Evolutionary conservation across 441 rosid genomes (phyloP).

Genomic region (Arabidopsis lyrata): DNA sequence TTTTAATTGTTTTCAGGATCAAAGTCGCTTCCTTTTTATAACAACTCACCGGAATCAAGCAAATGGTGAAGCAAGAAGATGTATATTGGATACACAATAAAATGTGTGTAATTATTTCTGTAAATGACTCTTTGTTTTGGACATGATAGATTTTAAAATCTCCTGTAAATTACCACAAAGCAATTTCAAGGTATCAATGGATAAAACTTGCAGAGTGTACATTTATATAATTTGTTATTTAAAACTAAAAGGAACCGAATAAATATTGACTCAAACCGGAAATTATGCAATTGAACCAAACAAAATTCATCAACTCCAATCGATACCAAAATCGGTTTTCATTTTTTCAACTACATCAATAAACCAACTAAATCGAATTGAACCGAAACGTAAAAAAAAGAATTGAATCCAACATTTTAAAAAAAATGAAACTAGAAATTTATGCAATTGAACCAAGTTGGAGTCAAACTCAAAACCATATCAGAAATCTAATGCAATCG

Average conservation of each 20-base stretch:
- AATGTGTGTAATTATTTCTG: conserved; percentile 11
- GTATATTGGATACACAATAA: conserved; percentile 17
- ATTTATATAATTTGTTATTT: no score
- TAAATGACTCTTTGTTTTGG: conserved; percentile 14
- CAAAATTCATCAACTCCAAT: no score
- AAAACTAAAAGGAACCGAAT: no score
- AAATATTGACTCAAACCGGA: no score
- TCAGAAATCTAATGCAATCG: background rate
- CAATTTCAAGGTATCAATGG: background rate
- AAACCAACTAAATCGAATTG: no score
- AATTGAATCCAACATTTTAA: no score
- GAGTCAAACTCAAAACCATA: background rate
- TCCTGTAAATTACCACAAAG: conserved; percentile 6
- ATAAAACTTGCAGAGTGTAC: no score
- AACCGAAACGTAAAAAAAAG: no score
- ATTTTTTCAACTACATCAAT: no score
- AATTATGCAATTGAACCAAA: no score
- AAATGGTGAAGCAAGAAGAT: conserved; percentile 19
- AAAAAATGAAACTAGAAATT: background rate
- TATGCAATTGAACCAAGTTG: background rate
- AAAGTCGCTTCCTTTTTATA: conserved; percentile 19
- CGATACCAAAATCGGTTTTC: no score
- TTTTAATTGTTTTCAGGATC: conserved; percentile 26
- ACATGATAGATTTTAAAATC: background rate
- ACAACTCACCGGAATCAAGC: background rate